phyloP scores from a whole-genome alignment of 495 filamentous ascomycete species.

The Xylaria flabelliformis region DNA sequence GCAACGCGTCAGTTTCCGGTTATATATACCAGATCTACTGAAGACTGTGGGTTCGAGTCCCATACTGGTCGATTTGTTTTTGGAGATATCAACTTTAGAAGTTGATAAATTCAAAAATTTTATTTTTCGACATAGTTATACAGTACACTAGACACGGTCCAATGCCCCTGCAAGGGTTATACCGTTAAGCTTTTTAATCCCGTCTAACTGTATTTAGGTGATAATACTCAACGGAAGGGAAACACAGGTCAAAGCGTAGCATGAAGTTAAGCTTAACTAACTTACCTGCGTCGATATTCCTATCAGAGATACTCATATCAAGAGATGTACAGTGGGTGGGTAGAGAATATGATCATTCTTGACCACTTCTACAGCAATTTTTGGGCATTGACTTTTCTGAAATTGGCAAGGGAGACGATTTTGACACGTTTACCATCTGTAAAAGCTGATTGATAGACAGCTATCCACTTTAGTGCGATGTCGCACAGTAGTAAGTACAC shows the following conservation, averaged over 20 bases:
- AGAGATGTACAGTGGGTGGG: no score
- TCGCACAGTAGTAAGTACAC: background rate
- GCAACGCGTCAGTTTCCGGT: conserved; percentile 28
- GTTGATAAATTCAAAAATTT: background rate
- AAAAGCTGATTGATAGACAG: background rate
- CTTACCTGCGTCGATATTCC: background rate
- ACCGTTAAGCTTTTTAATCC: no score
- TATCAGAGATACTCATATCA: no score
- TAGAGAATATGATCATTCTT: no score
- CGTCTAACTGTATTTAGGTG: no score
- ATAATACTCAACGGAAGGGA: no score
- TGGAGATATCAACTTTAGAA: background rate
- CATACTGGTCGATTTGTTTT: conserved; percentile 11
- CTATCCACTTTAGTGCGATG: background rate
- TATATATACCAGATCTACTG: background rate
- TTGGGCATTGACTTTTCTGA: background rate
- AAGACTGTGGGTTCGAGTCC: conserved; percentile 32
- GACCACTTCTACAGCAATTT: no score
- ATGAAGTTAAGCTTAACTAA: background rate
- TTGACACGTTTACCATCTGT: background rate
- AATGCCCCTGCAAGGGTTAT: no score
- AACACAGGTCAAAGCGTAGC: background rate
- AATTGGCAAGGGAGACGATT: background rate
- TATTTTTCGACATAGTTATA: background rate
- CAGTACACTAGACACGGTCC: no score